Evolutionary conservation across 2,329 filamentous ascomycete genomes (phyloP), one percentile per base, ranked within the genome.

Genomic region (Colletotrichum sojae): DNA sequence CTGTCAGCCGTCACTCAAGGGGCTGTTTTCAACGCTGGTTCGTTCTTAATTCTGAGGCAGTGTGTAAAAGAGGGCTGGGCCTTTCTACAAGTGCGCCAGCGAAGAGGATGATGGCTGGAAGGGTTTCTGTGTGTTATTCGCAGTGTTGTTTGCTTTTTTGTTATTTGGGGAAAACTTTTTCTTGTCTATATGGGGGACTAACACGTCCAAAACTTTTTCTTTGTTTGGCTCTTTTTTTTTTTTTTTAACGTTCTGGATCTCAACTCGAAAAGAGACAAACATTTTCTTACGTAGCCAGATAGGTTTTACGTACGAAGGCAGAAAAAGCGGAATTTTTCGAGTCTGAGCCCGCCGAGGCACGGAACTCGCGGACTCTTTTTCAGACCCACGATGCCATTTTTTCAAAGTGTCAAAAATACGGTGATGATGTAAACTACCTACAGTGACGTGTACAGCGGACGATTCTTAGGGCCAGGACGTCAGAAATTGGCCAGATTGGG

Each of bases 11-110:
- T 25, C 22, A 5, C 22, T 5, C 46, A 10, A 6, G n/a, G 22
- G 18, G 48, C 2, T 49, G 54, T 46, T 31, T 55, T 36, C 31
- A 45, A 56, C 39, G 31, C 31, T 67, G 27, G 46, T 57, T 43
- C 40, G 20, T 45, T 46, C 40, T 52, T 40, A 22, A 52, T 54
- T 25, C 12, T 10, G 12, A 25, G 15, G 49, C 16, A 43, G 40
- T 12, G 59, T n/a, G 36, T 43, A 22, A 55, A 61, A 52, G 52
- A 69, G 62, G 67, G 67, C 67, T 55, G 67, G 67, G 62, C 67
- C 67, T 69, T 67, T 60, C 18, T 56, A 25, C 25, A 40, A 25
- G 13, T 31, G 27, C 49, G 40, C 49, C 59, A 54, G 22, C 46
- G 49, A 54, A 53, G 59, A 31, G 51, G 39, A 45, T 39, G 49